A percentile compares a stretch with the other conserved stretches of the same genome.
Conservation (phyloP, 2,329 filamentous ascomycete genomes). For the Didymella pomorum region DNA sequence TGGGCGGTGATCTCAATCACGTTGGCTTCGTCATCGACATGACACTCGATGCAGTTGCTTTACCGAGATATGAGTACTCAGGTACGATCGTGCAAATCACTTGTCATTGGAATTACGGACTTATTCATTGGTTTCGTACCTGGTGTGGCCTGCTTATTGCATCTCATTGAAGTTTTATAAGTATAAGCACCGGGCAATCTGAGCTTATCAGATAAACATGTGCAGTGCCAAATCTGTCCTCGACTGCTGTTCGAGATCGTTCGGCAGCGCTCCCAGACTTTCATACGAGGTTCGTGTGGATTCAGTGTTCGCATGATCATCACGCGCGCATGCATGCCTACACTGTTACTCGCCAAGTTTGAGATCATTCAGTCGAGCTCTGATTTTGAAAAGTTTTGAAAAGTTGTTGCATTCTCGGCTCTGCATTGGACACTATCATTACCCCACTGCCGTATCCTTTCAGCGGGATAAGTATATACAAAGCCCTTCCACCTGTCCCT, state of each 20-base stretch:
- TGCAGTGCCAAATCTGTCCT: not conserved
- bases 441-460: conserved; percentile 4
- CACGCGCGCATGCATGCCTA: not conserved
- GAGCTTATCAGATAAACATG: not conserved
- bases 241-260: not conserved
- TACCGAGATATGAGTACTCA: not conserved
- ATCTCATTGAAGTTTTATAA: not conserved
- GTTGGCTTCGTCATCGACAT: conserved; percentile 9
- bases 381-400: too few species aligned
- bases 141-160: not conserved
- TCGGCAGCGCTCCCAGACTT: not conserved
- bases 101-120: not conserved
- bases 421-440: conserved; percentile 16
- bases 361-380: too few species aligned
- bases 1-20: not conserved
- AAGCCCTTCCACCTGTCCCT: conserved; percentile 2
- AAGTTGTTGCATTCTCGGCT: conserved; percentile 7
- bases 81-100: not conserved
- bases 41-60: not conserved
- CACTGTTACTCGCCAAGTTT: not conserved
- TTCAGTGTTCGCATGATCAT: not conserved
- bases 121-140: not conserved
- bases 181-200: not conserved
- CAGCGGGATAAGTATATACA: conserved; percentile 14
- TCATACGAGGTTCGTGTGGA: not conserved